A percentile compares a stretch with the other conserved stretches of the same genome.
Conservation (phyloP, 345 rosid genomes). For the Rubroshorea leprosula region DNA sequence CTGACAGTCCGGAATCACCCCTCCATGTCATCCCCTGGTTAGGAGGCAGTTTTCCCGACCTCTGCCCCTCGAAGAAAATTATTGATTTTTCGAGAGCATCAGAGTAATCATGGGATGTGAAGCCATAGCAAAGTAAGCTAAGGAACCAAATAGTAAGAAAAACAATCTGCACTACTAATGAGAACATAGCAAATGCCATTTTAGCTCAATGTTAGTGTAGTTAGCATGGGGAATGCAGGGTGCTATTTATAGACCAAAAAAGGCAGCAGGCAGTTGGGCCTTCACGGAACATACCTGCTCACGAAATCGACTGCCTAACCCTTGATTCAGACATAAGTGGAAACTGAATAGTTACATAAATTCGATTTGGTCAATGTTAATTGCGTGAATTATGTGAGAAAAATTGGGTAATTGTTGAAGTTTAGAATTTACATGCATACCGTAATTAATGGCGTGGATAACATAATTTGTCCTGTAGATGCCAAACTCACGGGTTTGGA, state of each 20-base stretch:
- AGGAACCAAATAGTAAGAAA: slow-evolving; percentile 19
- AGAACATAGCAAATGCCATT: slow-evolving; percentile 22
- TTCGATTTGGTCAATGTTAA: neutral
- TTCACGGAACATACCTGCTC: slow-evolving; percentile 27
- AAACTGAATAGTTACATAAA: neutral
- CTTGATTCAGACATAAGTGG: slow-evolving; percentile 28
- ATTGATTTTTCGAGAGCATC: slow-evolving; percentile 57
- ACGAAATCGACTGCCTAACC: slow-evolving; percentile 53
- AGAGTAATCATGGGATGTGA: slow-evolving; percentile 49
- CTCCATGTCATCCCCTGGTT: slow-evolving; percentile 53
- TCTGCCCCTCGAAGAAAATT: slow-evolving; percentile 72
- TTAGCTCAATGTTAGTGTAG: neutral
- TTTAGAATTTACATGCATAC: slow-evolving; percentile 23
- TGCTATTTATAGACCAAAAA: slow-evolving; percentile 27
- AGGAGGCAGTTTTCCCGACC: slow-evolving; percentile 59
- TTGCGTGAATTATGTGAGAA: slow-evolving; percentile 20
- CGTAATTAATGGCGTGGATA: slow-evolving; percentile 31
- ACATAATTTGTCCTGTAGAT: slow-evolving; percentile 17
- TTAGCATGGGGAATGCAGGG: neutral
- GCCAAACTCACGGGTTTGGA: slow-evolving; percentile 32
- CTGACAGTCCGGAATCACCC: slow-evolving; percentile 54
- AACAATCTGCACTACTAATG: slow-evolving; percentile 14
- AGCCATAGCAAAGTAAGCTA: slow-evolving; percentile 28
- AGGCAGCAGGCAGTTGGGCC: slow-evolving; percentile 16
- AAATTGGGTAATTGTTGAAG: neutral